Evolutionary conservation across 805 yeast genomes (phyloP), one percentile per base, ranked within the genome.

Genomic region (Babjeviella inositovora): DNA sequence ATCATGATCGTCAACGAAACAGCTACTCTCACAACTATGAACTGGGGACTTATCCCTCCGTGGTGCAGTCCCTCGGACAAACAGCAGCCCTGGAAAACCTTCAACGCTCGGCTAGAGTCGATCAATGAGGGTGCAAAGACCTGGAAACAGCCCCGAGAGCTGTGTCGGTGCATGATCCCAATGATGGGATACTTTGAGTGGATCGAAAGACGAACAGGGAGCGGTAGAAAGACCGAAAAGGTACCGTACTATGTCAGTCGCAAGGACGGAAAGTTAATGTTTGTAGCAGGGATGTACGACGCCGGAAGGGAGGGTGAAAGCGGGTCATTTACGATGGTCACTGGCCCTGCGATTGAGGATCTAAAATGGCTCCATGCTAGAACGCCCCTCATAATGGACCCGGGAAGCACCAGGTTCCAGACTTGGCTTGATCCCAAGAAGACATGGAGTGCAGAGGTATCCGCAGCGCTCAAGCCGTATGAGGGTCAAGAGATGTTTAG

Each of bases 121-220:
- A 35, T 82, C 7, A 34, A 36, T 1, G 53, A 57, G 4, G 43
- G 48, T 2, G 55, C 59, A 20, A 49, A 57, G 12, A 44, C 74
- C 19, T 84, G 93, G 93, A 52, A 52, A 5, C 30, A 52, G 2
- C 53, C 65, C 5, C 47, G 57, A 17, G 46, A 56, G 13, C 45
- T 46, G 6, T 49, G 52, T 5, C 50, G 94, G 18, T 84, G 94
- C 41, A 70, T 74, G 1, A 66, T 82, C 0, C 87, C 93, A 1
- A 60, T 79, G 18, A 62, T 66, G 35, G 95, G 95, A 0, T 85
- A 85, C 43, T 85, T 66, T 38, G 96, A 85, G 45, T 85, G 96
- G 95, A 32, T 30, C 9, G 33, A 35, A 13, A 32, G 37, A 10
- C 30, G 39, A 2, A 27, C 26, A 10, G 39, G 38, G 7, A 49